Evolutionary conservation across 257 asterid species (phyloP), one percentile per base, ranked within the genome.

Genomic region (Lithospermum erythrorhizon): DNA sequence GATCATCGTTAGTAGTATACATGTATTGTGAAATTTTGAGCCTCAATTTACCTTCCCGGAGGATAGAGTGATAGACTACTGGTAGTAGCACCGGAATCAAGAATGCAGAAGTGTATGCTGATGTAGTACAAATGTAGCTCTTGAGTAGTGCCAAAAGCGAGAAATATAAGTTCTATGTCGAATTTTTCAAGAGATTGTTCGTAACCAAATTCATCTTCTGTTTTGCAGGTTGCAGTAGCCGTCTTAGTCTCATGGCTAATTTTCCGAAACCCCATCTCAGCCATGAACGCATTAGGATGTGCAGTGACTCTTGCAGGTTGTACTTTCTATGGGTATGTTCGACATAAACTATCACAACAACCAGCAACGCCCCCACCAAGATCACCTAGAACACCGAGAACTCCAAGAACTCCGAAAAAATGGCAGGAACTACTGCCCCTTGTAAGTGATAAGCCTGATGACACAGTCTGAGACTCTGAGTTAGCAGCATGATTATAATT

Each of bases 161-260:
- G 15, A n/a, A 7, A 24, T 27, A 48, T n/a, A 45, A n/a, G 14
- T 16, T 16, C 9, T 6, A 30, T 21, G 49, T 20, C 3, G 21
- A 21, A 2, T 22, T 64, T 25, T 47, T 55, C 25, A 21, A 7
- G 64, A 57, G 5, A 21, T 32, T 63, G 9, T 18, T 20, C 1
- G 18, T 21, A 30, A 15, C 21, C 24, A 25, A 35, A 24, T 61
- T 24, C 37, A 20, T 24, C 49, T 51, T 69, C 29, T 45, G 8
- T 23, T 51, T 10, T 7, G 56, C 74, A 87, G 96, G 96, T 87
- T 29, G 90, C 95, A 1, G 95, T 87, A 41, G 95, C 96, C 4
- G 86, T 83, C 45, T 79, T 86, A 6, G 83, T 85, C 68, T 87
- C 95, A 29, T 87, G 96, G 96, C 63, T 85, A 74, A 83, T 87